Evolutionary conservation across 306 rosid species (phyloP).

Genomic region (Vigna angularis): DNA sequence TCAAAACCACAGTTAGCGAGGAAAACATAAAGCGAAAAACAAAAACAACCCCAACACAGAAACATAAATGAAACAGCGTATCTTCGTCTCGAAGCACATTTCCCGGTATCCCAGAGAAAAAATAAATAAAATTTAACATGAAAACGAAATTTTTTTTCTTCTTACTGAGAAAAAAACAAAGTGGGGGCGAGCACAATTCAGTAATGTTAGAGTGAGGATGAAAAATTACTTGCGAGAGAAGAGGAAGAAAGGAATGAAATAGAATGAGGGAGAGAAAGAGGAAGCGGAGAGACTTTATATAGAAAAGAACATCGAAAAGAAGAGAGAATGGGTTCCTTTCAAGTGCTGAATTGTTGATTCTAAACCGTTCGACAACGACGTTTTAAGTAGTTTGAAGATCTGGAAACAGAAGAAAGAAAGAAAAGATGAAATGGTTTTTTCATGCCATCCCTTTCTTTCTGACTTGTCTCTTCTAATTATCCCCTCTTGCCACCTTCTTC

Average conservation of each 20-base stretch:
- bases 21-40: neutral
- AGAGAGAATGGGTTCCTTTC: neutral
- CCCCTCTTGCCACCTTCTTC: neutral
- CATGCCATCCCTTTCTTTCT: slow-evolving; percentile 22
- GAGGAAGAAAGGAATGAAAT: too few species aligned
- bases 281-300: slow-evolving; percentile 25
- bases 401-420: neutral
- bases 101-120: too few species aligned
- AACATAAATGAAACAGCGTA: neutral
- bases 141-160: neutral
- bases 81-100: neutral
- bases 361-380: slow-evolving; percentile 4
- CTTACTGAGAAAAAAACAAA: neutral
- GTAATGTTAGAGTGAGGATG: slow-evolving; percentile 5
- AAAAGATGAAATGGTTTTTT: neutral
- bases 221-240: slow-evolving; percentile 21
- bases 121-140: neutral
- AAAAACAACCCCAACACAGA: neutral
- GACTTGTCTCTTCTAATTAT: neutral
- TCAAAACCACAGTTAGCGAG: neutral
- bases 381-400: neutral
- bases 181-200: neutral
- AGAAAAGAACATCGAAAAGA: neutral
- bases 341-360: neutral
- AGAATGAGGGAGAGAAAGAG: neutral